Evolutionary conservation across 2,329 filamentous ascomycete species (phyloP).

Genomic region (Ascochyta fabae): DNA sequence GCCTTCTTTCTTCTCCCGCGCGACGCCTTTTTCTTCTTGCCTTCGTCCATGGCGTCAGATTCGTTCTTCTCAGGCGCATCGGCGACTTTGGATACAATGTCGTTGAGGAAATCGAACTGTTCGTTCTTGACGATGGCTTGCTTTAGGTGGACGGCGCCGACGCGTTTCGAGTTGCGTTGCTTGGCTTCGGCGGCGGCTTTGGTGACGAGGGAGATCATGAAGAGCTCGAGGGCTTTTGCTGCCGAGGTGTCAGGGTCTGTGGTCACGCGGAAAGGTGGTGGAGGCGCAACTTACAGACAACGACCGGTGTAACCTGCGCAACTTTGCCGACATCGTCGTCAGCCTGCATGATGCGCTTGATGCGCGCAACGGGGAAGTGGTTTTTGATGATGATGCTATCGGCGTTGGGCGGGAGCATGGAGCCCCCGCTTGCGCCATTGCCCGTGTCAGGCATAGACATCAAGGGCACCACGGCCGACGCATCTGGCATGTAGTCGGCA

Average conservation of each 20-base stretch:
- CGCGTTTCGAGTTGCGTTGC: constrained; percentile 83
- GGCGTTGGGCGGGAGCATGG: constrained; percentile 37
- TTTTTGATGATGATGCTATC: constrained; percentile 80
- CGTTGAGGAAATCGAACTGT: constrained; percentile 90
- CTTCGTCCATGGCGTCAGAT: constrained; percentile 50
- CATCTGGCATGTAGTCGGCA: constrained; percentile 47
- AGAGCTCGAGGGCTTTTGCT: constrained; percentile 94
- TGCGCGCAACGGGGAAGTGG: constrained; percentile 95
- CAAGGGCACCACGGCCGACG: constrained; percentile 30
- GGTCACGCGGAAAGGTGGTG: not conserved
- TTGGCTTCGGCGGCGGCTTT: constrained; percentile 86
- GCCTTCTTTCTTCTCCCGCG: constrained; percentile 48
- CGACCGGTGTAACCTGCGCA: constrained; percentile 94
- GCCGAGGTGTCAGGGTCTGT: constrained; percentile 16
- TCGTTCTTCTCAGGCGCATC: constrained; percentile 64
- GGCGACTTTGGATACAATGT: constrained; percentile 86
- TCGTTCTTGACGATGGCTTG: constrained; percentile 86
- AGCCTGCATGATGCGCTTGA: constrained; percentile 99
- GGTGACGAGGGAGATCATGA: constrained; percentile 93
- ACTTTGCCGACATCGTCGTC: constrained; percentile 99
- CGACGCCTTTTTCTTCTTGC: constrained; percentile 53
- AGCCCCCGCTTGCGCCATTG: constrained; percentile 31
- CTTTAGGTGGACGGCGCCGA: constrained; percentile 91
- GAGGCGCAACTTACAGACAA: constrained; percentile 67
- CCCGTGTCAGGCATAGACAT: constrained; percentile 22